phyloP scores from a whole-genome alignment of 2,329 filamentous ascomycete genomes.

The Alternaria panax region DNA sequence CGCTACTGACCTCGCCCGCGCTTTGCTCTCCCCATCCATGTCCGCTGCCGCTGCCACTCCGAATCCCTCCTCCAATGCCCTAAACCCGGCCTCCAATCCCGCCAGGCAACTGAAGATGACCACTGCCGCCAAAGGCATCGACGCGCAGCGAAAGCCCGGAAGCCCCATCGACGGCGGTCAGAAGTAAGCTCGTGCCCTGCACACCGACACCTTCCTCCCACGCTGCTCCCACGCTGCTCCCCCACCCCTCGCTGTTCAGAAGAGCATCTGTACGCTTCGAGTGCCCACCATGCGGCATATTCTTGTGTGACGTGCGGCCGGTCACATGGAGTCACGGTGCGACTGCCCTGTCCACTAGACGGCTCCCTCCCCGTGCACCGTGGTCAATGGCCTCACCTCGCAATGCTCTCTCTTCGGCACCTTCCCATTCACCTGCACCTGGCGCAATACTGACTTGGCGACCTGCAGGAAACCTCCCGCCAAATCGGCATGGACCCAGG shows the following conservation, averaged over 20 bases:
- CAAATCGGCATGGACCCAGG: slow-evolving; percentile 68
- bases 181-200: slow-evolving; percentile 55
- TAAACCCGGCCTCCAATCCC: slow-evolving; percentile 45
- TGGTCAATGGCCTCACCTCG: slow-evolving; percentile 9
- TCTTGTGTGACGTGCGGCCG: slow-evolving; percentile 41
- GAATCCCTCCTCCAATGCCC: slow-evolving; percentile 46
- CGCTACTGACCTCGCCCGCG: slow-evolving; percentile 24
- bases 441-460: slow-evolving; percentile 36
- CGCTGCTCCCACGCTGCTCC: neutral
- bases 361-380: slow-evolving; percentile 4
- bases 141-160: slow-evolving; percentile 62
- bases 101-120: slow-evolving; percentile 59
- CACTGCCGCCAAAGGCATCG: slow-evolving; percentile 59
- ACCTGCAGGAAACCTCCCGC: slow-evolving; percentile 57
- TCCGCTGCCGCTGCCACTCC: slow-evolving; percentile 42
- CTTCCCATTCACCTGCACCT: slow-evolving; percentile 12
- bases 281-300: slow-evolving; percentile 23
- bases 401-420: slow-evolving; percentile 9
- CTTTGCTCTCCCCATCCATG: slow-evolving; percentile 37
- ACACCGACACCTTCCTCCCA: neutral
- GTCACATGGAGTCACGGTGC: slow-evolving; percentile 48
- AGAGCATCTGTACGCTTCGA: slow-evolving; percentile 26
- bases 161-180: slow-evolving; percentile 63
- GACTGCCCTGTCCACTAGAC: slow-evolving; percentile 29
- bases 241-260: neutral